A percentile compares a stretch with the other conserved stretches of the same genome.
Conservation (phyloP, 768 basidiomycete species). For the Trametes maxima region DNA sequence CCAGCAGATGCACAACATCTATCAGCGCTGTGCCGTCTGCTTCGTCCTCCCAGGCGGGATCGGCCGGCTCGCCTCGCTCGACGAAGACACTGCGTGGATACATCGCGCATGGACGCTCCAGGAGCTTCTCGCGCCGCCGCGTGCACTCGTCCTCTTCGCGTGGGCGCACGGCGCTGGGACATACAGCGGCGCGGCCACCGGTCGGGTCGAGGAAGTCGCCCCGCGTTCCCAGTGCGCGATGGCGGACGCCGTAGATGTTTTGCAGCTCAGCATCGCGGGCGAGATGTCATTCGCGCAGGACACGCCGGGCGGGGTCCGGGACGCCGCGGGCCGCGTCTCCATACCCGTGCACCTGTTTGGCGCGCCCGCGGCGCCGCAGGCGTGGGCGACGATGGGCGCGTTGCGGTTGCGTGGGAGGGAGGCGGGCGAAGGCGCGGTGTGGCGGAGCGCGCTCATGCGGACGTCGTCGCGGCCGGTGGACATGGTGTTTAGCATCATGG, state of each 20-base stretch:
- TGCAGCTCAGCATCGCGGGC: conserved; percentile 6
- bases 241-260: conserved; percentile 7
- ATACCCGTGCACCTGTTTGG: conserved; percentile 6
- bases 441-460: conserved; percentile 21
- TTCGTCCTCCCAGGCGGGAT: conserved; percentile 27
- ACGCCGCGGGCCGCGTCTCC: not conserved
- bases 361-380: not conserved
- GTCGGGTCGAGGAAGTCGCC: conserved; percentile 6
- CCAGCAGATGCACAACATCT: conserved; percentile 25
- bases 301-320: not conserved
- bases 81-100: conserved; percentile 26
- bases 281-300: conserved; percentile 4
- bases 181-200: conserved; percentile 1
- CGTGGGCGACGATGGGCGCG: conserved; percentile 15
- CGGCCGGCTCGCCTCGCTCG: conserved; percentile 17
- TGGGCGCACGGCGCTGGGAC: conserved; percentile 6
- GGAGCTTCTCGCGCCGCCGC: conserved; percentile 20
- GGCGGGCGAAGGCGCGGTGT: conserved; percentile 5
- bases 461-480: conserved; percentile 21
- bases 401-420: conserved; percentile 9
- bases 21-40: conserved; percentile 16
- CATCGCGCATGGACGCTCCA: conserved; percentile 28
- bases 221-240: conserved; percentile 3
- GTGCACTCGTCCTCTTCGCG: conserved; percentile 13
- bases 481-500: conserved; percentile 22